phyloP scores from a whole-genome alignment of 164 flowering plant species.

The Vitis vinifera region ASM3070453v1 NC_081822.1:33782001-33782500 shows the following conservation, averaged over 20 bases:
- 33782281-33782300: conserved; percentile 63
- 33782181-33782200: conserved; percentile 80
- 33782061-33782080: conserved; percentile 59
- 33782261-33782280: conserved; percentile 85
- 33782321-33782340: conserved; percentile 85
- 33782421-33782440: conserved; percentile 86
- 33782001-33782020: conserved; percentile 64
- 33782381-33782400: conserved; percentile 71
- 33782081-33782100: conserved; percentile 61
- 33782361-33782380: conserved; percentile 73
- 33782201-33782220: conserved; percentile 54
- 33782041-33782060: conserved; percentile 86
- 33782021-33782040: conserved; percentile 84
- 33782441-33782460: conserved; percentile 83
- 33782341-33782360: conserved; percentile 76
- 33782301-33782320: conserved; percentile 62
- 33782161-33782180: conserved; percentile 39
- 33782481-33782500: conserved; percentile 77
- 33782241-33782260: conserved; percentile 78
- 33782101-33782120: conserved; percentile 48
- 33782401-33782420: conserved; percentile 97
- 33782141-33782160: conserved; percentile 74
- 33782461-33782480: conserved; percentile 62
- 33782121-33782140: conserved; percentile 70
- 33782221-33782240: conserved; percentile 51